Conservation (phyloP, 1,284 basidiomycete genomes). For the Ceratobasidium sp. region DNA sequence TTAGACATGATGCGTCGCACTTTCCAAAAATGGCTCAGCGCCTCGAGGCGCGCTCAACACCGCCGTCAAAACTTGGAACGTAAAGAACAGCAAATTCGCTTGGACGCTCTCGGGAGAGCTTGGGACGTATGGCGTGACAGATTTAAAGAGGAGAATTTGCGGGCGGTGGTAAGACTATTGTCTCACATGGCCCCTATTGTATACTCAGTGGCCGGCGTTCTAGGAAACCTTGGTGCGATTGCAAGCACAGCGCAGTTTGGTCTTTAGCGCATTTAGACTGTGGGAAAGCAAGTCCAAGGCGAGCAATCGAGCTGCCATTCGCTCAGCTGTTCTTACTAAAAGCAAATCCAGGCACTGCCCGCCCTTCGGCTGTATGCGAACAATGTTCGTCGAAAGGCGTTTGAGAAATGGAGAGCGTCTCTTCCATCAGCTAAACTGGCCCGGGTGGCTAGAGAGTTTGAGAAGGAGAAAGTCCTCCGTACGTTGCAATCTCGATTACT, state of each 20-base stretch:
- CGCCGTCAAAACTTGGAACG: conserved; percentile 71
- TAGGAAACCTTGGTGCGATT: conserved; percentile 73
- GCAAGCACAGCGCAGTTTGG: conserved; percentile 69
- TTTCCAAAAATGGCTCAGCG: conserved; percentile 77
- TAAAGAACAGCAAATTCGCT: conserved; percentile 71
- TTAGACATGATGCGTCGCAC: conserved; percentile 75
- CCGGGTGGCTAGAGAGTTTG: conserved; percentile 72
- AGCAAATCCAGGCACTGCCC: conserved; percentile 70
- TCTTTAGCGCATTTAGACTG: conserved; percentile 74
- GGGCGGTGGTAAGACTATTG: conserved; percentile 67
- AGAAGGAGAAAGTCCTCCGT: conserved; percentile 71
- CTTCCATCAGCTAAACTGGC: conserved; percentile 77
- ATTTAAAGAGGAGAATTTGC: conserved; percentile 72
- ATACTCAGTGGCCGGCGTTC: conserved; percentile 11
- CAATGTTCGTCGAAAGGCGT: conserved; percentile 70
- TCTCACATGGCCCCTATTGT: neutral
- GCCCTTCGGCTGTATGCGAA: conserved; percentile 78
- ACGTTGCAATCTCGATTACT: conserved; percentile 55
- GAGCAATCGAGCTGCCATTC: conserved; percentile 50
- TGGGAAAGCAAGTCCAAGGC: conserved; percentile 83
- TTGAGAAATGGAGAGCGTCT: conserved; percentile 73
- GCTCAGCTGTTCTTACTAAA: conserved; percentile 49
- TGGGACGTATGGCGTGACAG: conserved; percentile 85
- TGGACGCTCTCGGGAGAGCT: conserved; percentile 63
- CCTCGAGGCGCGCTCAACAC: conserved; percentile 69